A percentile compares a stretch with the other conserved stretches of the same genome.
phyloP scores from a whole-genome alignment of 805 yeast genomes.

The Candida sphagnicola region DNA sequence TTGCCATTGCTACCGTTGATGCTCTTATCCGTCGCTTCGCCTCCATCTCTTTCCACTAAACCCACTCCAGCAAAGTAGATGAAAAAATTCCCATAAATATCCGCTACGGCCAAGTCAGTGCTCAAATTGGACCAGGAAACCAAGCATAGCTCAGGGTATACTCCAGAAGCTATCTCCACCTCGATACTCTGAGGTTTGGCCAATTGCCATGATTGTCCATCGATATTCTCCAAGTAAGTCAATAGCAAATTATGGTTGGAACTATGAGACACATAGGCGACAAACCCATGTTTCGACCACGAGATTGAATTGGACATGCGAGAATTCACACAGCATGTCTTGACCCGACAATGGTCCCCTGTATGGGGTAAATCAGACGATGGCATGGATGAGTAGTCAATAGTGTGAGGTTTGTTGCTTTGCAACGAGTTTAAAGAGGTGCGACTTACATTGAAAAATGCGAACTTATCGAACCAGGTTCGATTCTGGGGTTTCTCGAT shows the following conservation, averaged over 20 bases:
- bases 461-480: too few relatives aligned
- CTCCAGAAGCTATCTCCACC: conserved; percentile 23
- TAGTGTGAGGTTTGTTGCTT: too few relatives aligned
- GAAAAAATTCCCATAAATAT: conserved; percentile 58
- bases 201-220: conserved; percentile 78
- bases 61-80: conserved; percentile 41
- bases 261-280: conserved; percentile 58
- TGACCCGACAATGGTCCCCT: neutral
- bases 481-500: too few relatives aligned
- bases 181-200: conserved; percentile 48
- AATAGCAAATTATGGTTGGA: conserved; percentile 43
- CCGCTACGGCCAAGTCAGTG: conserved; percentile 78
- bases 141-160: conserved; percentile 31
- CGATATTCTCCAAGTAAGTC: conserved; percentile 67
- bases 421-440: too few relatives aligned
- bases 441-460: too few relatives aligned
- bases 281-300: conserved; percentile 84
- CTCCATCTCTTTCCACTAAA: conserved; percentile 27
- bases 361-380: neutral
- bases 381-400: neutral
- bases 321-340: neutral
- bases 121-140: conserved; percentile 77
- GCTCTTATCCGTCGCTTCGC: conserved; percentile 14
- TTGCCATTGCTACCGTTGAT: conserved; percentile 10
- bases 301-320: conserved; percentile 33